Conservation (phyloP, 1,139 yeast genomes). For the Debaryomyces fabryi region DNA sequence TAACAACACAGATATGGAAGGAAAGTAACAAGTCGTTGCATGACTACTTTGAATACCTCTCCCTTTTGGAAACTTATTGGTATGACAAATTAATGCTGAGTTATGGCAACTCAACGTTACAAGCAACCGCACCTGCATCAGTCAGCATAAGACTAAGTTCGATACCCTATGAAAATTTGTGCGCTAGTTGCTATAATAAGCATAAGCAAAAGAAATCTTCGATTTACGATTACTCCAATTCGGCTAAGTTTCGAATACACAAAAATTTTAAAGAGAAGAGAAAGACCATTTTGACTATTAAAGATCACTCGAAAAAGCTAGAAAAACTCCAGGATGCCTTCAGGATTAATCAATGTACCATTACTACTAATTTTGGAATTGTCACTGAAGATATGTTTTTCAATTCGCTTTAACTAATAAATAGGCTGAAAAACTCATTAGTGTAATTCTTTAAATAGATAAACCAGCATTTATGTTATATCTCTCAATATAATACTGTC, state of each 20-base stretch:
- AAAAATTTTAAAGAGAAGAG: constrained; percentile 3
- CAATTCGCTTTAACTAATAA: neutral
- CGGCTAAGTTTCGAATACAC: constrained; percentile 5
- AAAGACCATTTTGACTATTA: constrained; percentile 1
- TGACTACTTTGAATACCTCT: constrained; percentile 23
- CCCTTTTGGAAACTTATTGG: constrained; percentile 25
- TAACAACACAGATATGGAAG: constrained; percentile 25
- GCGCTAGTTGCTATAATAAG: constrained; percentile 8
- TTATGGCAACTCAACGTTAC: constrained; percentile 6
- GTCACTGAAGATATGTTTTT: constrained; percentile 16
- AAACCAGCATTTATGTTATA: neutral
- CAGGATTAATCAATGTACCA: constrained; percentile 11
- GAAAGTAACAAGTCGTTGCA: constrained; percentile 16
- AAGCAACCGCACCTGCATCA: constrained; percentile 1
- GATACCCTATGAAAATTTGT: constrained; percentile 5
- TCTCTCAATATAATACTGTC: neutral
- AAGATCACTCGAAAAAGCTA: constrained; percentile 5
- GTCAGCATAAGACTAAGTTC: neutral
- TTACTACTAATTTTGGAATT: constrained; percentile 13
- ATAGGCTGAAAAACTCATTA: neutral
- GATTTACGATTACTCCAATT: constrained; percentile 1
- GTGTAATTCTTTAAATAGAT: neutral
- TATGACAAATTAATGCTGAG: constrained; percentile 12
- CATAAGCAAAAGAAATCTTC: neutral
- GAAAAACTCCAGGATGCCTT: constrained; percentile 7